Evolutionary conservation across 768 basidiomycete genomes (phyloP), one percentile per base, ranked within the genome.

Genomic region (Pisolithus tinctorius): DNA sequence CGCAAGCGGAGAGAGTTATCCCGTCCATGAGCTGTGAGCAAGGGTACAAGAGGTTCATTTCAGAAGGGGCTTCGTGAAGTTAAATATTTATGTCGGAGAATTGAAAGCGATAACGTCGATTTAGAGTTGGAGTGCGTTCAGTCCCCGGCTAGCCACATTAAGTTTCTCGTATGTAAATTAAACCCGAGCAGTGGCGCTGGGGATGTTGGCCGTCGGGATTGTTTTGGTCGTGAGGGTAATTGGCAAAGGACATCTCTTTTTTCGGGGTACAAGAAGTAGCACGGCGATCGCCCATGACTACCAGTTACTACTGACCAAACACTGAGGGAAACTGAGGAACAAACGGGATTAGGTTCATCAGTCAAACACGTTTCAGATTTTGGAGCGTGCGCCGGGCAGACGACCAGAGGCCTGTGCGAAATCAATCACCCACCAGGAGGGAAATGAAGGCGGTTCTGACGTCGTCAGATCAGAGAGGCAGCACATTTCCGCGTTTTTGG

Each of bases 41-140:
- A 63, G 53, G 53, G 48, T 23, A 6, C 57, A 49, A 60, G 50
- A 52, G 56, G 59, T 55, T 58, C 63, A 69, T 68, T 68, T 59
- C 57, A 56, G 55, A 49, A 42, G 52, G 40, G 50, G 38, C 36
- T 50, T 49, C 60, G 60, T 60, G 60, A 40, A 55, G 47, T 50
- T 41, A 50, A 47, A 66, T 66, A 66, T 66, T 66, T 66, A 66
- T 68, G 65, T 64, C 49, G 58, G 56, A 50, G 25, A 54, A 53
- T 34, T 34, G 34, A 34, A 34, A 39, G 58, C 52, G 49, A 63
- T 52, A 51, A 61, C 45, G 56, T 59, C 59, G 57, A 59, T 56
- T 58, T 65, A 66, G 62, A 66, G 62, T 68, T 66, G 55, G 56
- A 57, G 50, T 52, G 53, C 51, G 45, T 53, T 53, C 49, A 51